phyloP scores from a whole-genome alignment of 164 flowering plant genomes.

The Pachysandra terminalis region DNA sequence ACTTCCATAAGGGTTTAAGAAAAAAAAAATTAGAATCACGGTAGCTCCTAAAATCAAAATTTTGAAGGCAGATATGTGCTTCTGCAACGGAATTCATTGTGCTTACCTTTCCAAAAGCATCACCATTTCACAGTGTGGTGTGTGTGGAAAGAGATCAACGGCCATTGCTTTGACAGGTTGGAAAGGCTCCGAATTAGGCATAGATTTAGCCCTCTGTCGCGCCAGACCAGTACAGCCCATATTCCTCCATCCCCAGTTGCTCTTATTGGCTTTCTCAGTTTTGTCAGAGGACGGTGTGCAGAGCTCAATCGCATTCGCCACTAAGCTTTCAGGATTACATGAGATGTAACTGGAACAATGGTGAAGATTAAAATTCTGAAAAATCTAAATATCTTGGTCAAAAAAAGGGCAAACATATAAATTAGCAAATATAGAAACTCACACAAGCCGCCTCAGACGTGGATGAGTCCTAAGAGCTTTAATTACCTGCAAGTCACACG shows the following conservation, averaged over 20 bases:
- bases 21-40: not conserved
- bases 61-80: too few relatives aligned
- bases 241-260: conserved; percentile 77
- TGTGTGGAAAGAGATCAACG: conserved; percentile 88
- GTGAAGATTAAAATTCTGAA: conserved; percentile 2
- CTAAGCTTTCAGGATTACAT: conserved; percentile 90
- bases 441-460: conserved; percentile 68
- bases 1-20: not conserved
- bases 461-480: conserved; percentile 83
- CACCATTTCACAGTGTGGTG: conserved; percentile 86
- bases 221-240: conserved; percentile 90
- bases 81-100: not conserved
- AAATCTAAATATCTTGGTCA: not conserved
- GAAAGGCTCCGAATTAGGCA: conserved; percentile 92
- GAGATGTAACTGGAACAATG: conserved; percentile 70
- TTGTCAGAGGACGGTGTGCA: conserved; percentile 72
- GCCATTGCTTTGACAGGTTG: conserved; percentile 87
- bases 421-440: conserved; percentile 27
- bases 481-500: conserved; percentile 50
- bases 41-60: conserved; percentile 5
- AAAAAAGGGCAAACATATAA: conserved; percentile 6
- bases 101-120: conserved; percentile 87
- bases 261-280: conserved; percentile 53
- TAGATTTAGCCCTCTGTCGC: conserved; percentile 82
- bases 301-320: conserved; percentile 91